Conservation (phyloP, 495 filamentous ascomycete species). For the Penicillium canescens region DNA sequence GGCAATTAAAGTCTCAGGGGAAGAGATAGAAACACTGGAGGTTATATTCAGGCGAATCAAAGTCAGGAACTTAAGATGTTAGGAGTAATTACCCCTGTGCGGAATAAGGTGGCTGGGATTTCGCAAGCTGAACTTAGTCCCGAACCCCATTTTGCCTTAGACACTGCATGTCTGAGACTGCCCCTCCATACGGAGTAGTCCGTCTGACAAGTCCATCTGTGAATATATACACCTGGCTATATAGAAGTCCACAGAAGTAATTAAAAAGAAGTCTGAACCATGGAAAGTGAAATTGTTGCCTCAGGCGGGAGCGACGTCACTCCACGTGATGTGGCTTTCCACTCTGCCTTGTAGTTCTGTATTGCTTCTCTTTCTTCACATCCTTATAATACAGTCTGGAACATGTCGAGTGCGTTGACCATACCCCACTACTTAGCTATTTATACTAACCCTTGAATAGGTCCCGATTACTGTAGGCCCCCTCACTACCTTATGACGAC, state of each 20-base stretch:
- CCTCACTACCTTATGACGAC: neutral
- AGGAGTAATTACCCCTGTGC: constrained; percentile 1
- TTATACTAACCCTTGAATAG: constrained; percentile 11
- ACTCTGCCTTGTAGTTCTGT: neutral
- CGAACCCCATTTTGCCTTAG: neutral
- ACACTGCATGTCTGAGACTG: neutral
- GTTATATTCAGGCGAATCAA: neutral
- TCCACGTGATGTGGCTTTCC: constrained; percentile 2
- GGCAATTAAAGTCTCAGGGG: neutral
- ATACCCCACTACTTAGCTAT: neutral
- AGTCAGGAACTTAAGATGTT: neutral
- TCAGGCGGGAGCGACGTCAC: constrained; percentile 22
- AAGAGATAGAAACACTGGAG: neutral
- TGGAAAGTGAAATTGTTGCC: neutral
- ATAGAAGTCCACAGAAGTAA: no score
- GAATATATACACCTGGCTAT: no score
- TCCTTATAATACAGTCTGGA: neutral
- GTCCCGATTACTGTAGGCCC: constrained; percentile 26
- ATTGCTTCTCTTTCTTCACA: no score
- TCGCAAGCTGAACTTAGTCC: constrained; percentile 3
- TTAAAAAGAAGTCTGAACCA: constrained; percentile 1
- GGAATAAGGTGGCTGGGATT: constrained; percentile 13
- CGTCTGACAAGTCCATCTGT: no score
- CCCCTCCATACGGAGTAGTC: no score
- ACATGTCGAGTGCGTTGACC: constrained; percentile 27